These are phyloP conservation scores for Apiosordaria backusii DNA, from an alignment of 495 filamentous ascomycete species.

Conservation along the genomic window DNA sequence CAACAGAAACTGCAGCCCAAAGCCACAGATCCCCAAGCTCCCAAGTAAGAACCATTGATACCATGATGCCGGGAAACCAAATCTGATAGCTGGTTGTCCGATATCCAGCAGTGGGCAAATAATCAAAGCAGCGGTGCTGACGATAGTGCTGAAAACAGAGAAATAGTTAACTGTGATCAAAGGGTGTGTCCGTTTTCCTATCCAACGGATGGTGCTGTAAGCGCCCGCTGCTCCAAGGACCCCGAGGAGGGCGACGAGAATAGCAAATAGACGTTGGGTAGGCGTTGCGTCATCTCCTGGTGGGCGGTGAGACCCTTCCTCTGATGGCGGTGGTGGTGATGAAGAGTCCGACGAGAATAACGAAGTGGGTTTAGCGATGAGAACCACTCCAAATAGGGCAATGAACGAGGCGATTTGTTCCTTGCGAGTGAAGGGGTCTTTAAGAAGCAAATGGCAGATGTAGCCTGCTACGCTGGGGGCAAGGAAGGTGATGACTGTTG, in stretches of 20 bases:
- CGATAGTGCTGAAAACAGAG: constrained; percentile 62
- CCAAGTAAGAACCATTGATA: constrained; percentile 70
- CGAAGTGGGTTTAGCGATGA: constrained; percentile 75
- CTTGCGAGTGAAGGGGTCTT: constrained; percentile 72
- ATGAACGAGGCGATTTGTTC: constrained; percentile 75
- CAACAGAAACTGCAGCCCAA: constrained; percentile 84
- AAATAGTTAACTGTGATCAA: constrained; percentile 89
- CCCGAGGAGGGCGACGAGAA: constrained; percentile 70
- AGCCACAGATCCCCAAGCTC: constrained; percentile 70
- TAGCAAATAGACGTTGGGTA: constrained; percentile 66
- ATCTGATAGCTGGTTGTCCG: constrained; percentile 51
- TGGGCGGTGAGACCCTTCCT: constrained; percentile 11
- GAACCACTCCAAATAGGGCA: constrained; percentile 73
- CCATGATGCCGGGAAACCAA: constrained; percentile 57
- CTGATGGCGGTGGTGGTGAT: constrained; percentile 14
- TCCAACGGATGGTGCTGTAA: constrained; percentile 77
- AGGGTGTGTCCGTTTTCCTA: constrained; percentile 79
- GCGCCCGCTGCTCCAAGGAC: constrained; percentile 76
- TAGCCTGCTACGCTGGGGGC: constrained; percentile 80
- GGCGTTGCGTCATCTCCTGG: constrained; percentile 48
- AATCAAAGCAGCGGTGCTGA: constrained; percentile 57
- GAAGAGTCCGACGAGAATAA: constrained; percentile 39
- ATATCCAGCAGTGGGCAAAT: constrained; percentile 45
- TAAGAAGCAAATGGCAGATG: constrained; percentile 69
- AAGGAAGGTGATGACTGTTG: constrained; percentile 90